Conservation (phyloP, 208 protist species). For the Leishmania major region DNA sequence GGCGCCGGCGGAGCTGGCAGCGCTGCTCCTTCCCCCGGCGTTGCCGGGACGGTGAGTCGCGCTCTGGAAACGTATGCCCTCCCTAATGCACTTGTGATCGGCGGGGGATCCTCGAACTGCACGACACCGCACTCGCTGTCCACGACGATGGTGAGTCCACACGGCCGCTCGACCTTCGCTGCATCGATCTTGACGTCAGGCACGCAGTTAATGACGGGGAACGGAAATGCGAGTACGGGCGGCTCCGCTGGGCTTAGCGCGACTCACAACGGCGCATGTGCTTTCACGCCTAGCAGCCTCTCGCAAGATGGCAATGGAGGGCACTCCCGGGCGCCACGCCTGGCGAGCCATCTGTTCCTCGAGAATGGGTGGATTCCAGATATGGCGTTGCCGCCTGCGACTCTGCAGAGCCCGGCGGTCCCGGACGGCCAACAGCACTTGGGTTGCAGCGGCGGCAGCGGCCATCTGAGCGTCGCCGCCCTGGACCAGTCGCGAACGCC, state of each 20-base stretch:
- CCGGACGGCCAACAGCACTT: constrained; percentile 1
- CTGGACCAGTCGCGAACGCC: constrained; percentile 14
- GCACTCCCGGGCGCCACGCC: constrained; percentile 17
- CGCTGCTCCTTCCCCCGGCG: background rate
- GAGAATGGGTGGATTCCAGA: constrained; percentile 8
- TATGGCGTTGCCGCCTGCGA: background rate
- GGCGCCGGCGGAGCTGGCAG: background rate
- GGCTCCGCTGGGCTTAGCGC: background rate
- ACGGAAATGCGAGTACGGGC: background rate
- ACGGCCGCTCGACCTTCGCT: constrained; percentile 1
- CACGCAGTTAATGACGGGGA: background rate
- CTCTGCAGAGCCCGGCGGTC: constrained; percentile 23
- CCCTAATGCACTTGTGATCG: constrained; percentile 10
- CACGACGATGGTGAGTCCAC: constrained; percentile 5
- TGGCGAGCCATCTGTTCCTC: constrained; percentile 30
- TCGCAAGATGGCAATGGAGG: background rate
- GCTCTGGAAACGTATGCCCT: constrained; percentile 12
- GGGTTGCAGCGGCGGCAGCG: constrained; percentile 12
- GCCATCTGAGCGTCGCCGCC: constrained; percentile 4
- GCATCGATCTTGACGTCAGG: background rate
- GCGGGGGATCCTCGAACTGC: constrained; percentile 1
- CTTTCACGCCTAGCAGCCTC: background rate
- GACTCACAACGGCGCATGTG: background rate
- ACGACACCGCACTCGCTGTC: constrained; percentile 5
- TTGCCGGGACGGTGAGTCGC: background rate